Evolutionary conservation across 2,329 filamentous ascomycete species (phyloP).

Genomic region (Tolypocladium paradoxum): DNA sequence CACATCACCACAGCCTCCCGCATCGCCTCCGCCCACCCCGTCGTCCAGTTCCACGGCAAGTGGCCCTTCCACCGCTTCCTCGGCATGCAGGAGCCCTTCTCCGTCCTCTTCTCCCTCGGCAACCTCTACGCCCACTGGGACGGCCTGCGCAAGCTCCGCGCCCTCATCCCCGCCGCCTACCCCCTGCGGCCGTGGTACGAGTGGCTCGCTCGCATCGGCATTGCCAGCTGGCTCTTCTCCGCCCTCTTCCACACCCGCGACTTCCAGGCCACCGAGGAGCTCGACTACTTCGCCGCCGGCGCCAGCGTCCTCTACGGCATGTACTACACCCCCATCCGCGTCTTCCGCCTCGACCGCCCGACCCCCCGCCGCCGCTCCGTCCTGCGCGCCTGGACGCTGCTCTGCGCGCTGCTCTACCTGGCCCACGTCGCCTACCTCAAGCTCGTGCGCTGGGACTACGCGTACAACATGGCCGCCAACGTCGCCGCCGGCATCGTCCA

Average conservation of each 20-base stretch:
- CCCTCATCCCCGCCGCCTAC: slow-evolving; percentile 61
- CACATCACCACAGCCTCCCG: slow-evolving; percentile 75
- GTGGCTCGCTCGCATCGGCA: slow-evolving; percentile 67
- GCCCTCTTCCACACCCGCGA: slow-evolving; percentile 90
- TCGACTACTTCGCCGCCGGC: slow-evolving; percentile 93
- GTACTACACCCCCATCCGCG: slow-evolving; percentile 71
- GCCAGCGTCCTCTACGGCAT: slow-evolving; percentile 84
- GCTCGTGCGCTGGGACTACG: slow-evolving; percentile 85
- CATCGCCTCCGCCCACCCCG: slow-evolving; percentile 49
- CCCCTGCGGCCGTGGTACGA: slow-evolving; percentile 72
- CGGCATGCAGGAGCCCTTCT: slow-evolving; percentile 91
- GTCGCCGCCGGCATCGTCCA: slow-evolving; percentile 70
- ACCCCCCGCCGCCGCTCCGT: slow-evolving; percentile 33
- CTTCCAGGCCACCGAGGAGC: slow-evolving; percentile 74
- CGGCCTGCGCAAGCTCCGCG: slow-evolving; percentile 62
- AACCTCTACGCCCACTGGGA: slow-evolving; percentile 80
- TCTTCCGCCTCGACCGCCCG: slow-evolving; percentile 67
- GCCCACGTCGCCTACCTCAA: slow-evolving; percentile 76
- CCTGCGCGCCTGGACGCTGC: slow-evolving; percentile 62
- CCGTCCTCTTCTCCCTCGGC: slow-evolving; percentile 82
- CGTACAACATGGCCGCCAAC: slow-evolving; percentile 96
- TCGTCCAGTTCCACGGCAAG: slow-evolving; percentile 96
- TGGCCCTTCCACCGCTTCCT: slow-evolving; percentile 91
- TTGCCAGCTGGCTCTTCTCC: slow-evolving; percentile 78
- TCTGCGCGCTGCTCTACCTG: slow-evolving; percentile 62